A percentile compares a stretch with the other conserved stretches of the same genome.
These are phyloP conservation scores for Arabidopsis suecica DNA, from an alignment of 345 rosid species.

Conservation along the genomic window DNA sequence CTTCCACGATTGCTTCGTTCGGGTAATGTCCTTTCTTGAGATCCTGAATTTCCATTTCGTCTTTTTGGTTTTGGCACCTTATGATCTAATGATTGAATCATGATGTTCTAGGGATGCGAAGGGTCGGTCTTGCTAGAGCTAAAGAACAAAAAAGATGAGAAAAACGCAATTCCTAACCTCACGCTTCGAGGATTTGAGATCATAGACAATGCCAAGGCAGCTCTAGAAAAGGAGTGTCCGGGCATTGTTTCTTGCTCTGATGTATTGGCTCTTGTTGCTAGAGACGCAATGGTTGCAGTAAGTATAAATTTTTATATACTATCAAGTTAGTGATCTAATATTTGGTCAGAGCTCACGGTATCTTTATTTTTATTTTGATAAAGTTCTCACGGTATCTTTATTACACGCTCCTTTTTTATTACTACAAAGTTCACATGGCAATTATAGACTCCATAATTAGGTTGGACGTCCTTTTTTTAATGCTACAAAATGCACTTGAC, in stretches of 20 bases:
- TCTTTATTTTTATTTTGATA: neutral
- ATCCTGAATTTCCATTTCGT: neutral
- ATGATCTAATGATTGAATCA: neutral
- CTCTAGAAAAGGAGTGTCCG: conserved; percentile 72
- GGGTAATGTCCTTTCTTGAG: conserved; percentile 47
- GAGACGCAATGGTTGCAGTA: conserved; percentile 63
- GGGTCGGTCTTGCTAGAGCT: conserved; percentile 74
- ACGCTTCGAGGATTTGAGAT: conserved; percentile 64
- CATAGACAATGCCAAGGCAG: conserved; percentile 65
- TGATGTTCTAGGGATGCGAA: conserved; percentile 72
- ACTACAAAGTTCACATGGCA: neutral
- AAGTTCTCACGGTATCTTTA: neutral
- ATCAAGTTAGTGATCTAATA: neutral
- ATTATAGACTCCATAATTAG: neutral
- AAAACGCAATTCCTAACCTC: conserved; percentile 54
- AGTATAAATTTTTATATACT: neutral
- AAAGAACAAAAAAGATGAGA: conserved; percentile 57
- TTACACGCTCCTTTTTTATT: neutral
- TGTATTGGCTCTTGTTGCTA: conserved; percentile 64
- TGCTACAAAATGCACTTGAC: conserved; percentile 2
- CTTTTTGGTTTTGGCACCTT: neutral
- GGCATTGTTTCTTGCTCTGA: conserved; percentile 85
- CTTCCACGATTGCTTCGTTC: conserved; percentile 84
- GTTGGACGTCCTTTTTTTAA: neutral
- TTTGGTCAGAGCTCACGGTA: neutral